Conservation (phyloP, 2,329 filamentous ascomycete genomes). For the Rhinocladiella similis region DNA sequence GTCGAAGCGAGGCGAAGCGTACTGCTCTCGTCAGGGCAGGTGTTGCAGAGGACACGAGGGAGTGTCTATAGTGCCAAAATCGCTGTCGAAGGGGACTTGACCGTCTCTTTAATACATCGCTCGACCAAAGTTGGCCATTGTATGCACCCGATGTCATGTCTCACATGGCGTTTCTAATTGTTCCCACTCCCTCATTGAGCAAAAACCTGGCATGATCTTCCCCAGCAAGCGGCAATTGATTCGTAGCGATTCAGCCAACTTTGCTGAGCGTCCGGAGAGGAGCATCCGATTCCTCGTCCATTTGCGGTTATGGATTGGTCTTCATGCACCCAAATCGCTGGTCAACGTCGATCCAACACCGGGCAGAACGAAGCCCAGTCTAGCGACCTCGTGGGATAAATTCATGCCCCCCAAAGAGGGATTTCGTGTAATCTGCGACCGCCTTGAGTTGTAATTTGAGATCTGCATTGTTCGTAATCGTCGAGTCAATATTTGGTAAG, state of each 20-base stretch:
- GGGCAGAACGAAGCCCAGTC: not conserved
- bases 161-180: constrained; percentile 19
- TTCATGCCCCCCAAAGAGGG: not conserved
- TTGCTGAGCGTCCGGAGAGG: not conserved
- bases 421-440: not conserved
- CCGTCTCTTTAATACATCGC: not conserved
- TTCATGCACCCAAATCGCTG: not conserved
- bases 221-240: constrained; percentile 7
- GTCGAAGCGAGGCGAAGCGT: not conserved
- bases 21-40: not conserved
- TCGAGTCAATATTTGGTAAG: not conserved
- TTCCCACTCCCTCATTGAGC: constrained; percentile 8
- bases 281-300: not conserved
- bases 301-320: not conserved
- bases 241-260: constrained; percentile 19
- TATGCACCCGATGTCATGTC: constrained; percentile 13
- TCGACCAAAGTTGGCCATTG: not conserved
- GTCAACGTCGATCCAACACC: not conserved
- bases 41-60: constrained; percentile 10
- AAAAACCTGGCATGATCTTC: constrained; percentile 13
- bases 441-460: not conserved
- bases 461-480: not conserved
- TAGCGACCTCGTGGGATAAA: not conserved
- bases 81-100: not conserved
- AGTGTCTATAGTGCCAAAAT: not conserved